These are phyloP conservation scores for Stemphylium beticola DNA, from an alignment of 2,329 filamentous ascomycete genomes.

Conservation along the genomic window DNA sequence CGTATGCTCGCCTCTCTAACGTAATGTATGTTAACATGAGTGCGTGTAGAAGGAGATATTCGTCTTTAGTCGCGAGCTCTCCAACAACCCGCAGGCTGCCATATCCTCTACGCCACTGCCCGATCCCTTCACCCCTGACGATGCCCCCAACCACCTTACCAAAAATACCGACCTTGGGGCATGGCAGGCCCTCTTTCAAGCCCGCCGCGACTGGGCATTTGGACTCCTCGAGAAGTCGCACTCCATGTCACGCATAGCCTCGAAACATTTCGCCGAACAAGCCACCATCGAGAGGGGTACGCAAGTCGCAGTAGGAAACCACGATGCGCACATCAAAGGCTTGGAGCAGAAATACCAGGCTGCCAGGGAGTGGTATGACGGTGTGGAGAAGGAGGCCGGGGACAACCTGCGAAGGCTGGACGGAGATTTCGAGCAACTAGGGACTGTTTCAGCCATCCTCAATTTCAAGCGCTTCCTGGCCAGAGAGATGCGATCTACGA, in stretches of 20 bases:
- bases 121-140: conserved; percentile 64
- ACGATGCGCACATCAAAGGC: conserved; percentile 74
- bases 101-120: conserved; percentile 62
- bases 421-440: conserved; percentile 68
- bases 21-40: conserved; percentile 12
- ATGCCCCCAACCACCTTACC: conserved; percentile 78
- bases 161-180: conserved; percentile 80
- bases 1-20: neutral
- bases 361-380: conserved; percentile 72
- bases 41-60: conserved; percentile 79
- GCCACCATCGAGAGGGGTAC: conserved; percentile 79
- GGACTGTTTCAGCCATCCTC: conserved; percentile 67
- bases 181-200: conserved; percentile 88
- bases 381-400: conserved; percentile 71
- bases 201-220: conserved; percentile 79
- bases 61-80: conserved; percentile 78
- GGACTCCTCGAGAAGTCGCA: conserved; percentile 72
- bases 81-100: conserved; percentile 52
- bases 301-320: conserved; percentile 84
- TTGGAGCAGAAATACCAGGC: conserved; percentile 76
- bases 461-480: conserved; percentile 65
- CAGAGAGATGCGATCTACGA: conserved; percentile 39
- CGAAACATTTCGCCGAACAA: conserved; percentile 73
- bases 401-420: conserved; percentile 71
- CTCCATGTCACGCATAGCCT: conserved; percentile 66